Base-by-base conservation (phyloP, 1,284 basidiomycete genomes). In the Malassezia equina region DNA sequence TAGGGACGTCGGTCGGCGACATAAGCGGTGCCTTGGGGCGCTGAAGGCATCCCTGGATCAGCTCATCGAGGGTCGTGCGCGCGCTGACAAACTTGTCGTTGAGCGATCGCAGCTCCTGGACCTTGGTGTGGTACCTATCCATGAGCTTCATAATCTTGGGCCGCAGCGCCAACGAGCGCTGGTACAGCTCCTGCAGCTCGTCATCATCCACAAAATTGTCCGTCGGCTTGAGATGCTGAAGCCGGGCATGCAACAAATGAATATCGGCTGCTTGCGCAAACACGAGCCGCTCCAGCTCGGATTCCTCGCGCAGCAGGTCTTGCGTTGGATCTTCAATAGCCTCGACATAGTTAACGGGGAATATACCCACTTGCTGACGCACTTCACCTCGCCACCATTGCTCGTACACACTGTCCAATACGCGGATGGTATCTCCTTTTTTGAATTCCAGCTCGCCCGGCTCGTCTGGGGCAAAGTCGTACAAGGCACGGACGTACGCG, bases 301-400 rank as follows among this genome's bases (percentile, higher is more conserved):
- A 86, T 70, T 96, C 91, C 58, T 80, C 81, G 4, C 85, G 84
- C 42, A 95, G 76, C 65, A 94, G 88, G 1, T 79, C 78, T 0
- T 84, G 78, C 0, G 86, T 87, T 0, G 86, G 87, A 60, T 94
- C 90, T 0, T 90, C 88, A 47, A 96, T 78, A 1, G 86, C 79
- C 81, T 95, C 25, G 62, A 98, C 89, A 77, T 96, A 96, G 71
- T 94, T 96, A 34, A 95, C 88, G 0, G 94, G 93, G 76, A 99
- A 98, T 58, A 99, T 98, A 12, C 94, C 94, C 7, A 90, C 90
- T 58, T 87, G 80, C 1, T 91, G 90, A 64, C 86, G 86, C 34
- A 90, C 77, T 65, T 96, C 91, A 2, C 94, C 94, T 43, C 89
- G 80, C 91, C 93, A 98, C 94, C 94, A 99, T 73, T 96, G 90